Evolutionary conservation across 495 filamentous ascomycete species (phyloP), one percentile per base, ranked within the genome.

Genomic region (Parachaetomium inaequale): DNA sequence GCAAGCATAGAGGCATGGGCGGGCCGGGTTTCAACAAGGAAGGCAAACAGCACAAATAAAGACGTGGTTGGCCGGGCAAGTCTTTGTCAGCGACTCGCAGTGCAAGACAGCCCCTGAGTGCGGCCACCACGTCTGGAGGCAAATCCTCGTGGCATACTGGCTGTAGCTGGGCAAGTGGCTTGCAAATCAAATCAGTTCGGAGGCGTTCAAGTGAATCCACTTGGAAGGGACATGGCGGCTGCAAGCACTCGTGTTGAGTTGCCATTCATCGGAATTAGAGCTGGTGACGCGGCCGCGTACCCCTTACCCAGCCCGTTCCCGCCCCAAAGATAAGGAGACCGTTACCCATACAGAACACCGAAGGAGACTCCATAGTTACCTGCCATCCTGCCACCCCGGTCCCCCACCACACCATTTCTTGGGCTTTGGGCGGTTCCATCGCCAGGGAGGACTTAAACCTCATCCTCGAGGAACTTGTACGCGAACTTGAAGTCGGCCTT

Each of bases 401-500:
- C 32, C 29, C 50, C 31, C 52, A 19, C 25, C 42, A 1, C 19
- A 8, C 21, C n/a, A 34, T 31, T 32, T n/a, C n/a, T n/a, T n/a
- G n/a, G n/a, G 42, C 25, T 31, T 32, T 29, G 23, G 8, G 6
- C 25, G 21, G 23, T 23, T 21, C 23, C 34, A n/a, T 21, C 42
- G 25, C 34, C 19, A 25, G 2, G 34, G 11, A 17, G 3, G 34
- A 31, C 34, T 53, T 42, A 63, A 12, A 65, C 63, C 52, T 65
- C 63, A n/a, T 65, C 63, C 21, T 65, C 63, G 28, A 65, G 63
- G 78, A 92, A 98, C 76, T 96, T 96, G 81, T 98, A 98, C 46
- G 90, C 87, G 72, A 98, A 98, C 76, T 95, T 94, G 79, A 98
- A 98, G 73, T 98, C 94, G 40, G 90, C 92, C 82, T 98, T 98